Percentiles rank a stretch among this genome's conserved stretches.
Conservation (phyloP, 2,329 filamentous ascomycete species). For the Ustulina deusta region DNA sequence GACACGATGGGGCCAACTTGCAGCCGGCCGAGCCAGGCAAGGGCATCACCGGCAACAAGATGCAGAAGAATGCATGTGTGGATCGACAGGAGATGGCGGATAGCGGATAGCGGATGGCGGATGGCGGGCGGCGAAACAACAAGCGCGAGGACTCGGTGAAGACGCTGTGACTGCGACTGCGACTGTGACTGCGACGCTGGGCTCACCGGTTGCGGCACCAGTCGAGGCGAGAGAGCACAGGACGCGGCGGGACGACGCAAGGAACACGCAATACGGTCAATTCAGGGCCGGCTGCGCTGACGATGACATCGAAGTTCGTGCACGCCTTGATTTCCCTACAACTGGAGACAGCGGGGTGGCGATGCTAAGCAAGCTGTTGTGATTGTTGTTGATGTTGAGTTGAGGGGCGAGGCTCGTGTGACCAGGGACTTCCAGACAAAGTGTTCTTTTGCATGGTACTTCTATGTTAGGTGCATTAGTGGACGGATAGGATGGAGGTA, state of each 20-base stretch:
- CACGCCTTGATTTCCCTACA: conserved; percentile 9
- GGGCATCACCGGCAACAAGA: conserved; percentile 56
- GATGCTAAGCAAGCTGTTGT: background rate
- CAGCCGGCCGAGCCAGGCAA: conserved; percentile 54
- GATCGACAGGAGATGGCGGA: conserved; percentile 19
- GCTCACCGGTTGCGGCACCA: conserved; percentile 32
- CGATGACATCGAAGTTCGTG: conserved; percentile 1
- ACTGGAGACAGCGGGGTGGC: background rate
- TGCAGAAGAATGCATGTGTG: conserved; percentile 52
- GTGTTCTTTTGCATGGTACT: too few relatives aligned
- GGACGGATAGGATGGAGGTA: conserved; percentile 14
- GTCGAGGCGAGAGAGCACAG: background rate
- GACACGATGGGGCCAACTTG: conserved; percentile 45
- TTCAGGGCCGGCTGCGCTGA: background rate
- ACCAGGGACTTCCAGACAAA: background rate
- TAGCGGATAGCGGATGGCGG: conserved; percentile 1
- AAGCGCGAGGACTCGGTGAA: conserved; percentile 31
- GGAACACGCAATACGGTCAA: background rate
- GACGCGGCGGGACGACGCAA: background rate
- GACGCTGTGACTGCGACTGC: too few relatives aligned
- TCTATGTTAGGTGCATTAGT: too few relatives aligned
- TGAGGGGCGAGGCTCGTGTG: conserved; percentile 4
- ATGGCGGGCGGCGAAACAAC: conserved; percentile 16
- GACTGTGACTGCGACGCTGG: too few relatives aligned
- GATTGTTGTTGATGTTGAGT: conserved; percentile 3